phyloP scores from a whole-genome alignment of 192 early-diverging fungal genomes.

The Lobulomyces angularis region DNA sequence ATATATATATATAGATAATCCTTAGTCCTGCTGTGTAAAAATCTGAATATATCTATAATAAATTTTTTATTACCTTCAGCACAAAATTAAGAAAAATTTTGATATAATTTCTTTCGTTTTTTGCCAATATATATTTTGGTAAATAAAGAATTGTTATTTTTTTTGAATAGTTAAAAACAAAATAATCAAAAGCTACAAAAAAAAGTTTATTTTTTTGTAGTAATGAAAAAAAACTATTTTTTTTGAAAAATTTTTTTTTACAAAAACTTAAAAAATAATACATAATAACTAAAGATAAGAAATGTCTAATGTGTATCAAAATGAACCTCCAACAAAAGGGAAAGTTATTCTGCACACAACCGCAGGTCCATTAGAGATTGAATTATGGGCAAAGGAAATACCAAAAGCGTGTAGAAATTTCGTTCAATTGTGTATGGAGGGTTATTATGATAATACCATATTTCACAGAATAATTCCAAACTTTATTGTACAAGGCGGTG shows the following conservation, averaged over 20 bases:
- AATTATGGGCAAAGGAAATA: slow-evolving; percentile 88
- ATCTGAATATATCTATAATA: background rate
- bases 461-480: slow-evolving; percentile 83
- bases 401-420: slow-evolving; percentile 92
- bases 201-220: no score
- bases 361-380: slow-evolving; percentile 75
- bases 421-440: slow-evolving; percentile 81
- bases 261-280: no score
- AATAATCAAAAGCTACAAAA: no score
- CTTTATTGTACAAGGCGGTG: slow-evolving; percentile 90
- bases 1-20: background rate
- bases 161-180: no score
- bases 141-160: no score
- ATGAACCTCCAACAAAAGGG: slow-evolving; percentile 31
- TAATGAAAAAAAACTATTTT: no score
- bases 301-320: slow-evolving; percentile 26
- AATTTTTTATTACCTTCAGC: no score
- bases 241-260: no score
- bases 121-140: slow-evolving; percentile 5
- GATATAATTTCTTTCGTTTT: no score
- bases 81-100: no score
- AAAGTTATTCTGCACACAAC: slow-evolving; percentile 72
- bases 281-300: no score
- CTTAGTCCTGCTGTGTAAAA: slow-evolving; percentile 1
- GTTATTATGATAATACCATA: slow-evolving; percentile 76